phyloP scores from a whole-genome alignment of 2,329 filamentous ascomycete genomes.

The Talaromyces sp. region DNA sequence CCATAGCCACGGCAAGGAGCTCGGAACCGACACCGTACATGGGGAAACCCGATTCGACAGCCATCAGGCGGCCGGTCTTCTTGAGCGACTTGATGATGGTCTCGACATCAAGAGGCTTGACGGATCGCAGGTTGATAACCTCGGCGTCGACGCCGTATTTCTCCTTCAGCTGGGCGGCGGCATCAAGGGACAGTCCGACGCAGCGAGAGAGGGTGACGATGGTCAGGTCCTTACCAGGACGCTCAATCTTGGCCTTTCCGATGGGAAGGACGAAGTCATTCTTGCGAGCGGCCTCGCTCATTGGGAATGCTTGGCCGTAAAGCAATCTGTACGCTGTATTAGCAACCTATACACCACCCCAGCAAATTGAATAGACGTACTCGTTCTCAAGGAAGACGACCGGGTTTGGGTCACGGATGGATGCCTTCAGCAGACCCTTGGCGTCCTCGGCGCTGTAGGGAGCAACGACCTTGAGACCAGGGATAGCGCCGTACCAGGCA shows the following conservation, averaged over 20 bases:
- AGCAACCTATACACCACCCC: slow-evolving; percentile 19
- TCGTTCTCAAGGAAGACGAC: slow-evolving; percentile 88
- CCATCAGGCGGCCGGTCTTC: slow-evolving; percentile 91
- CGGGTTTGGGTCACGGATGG: slow-evolving; percentile 96
- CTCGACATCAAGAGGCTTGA: slow-evolving; percentile 95
- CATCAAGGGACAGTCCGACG: slow-evolving; percentile 83
- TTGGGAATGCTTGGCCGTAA: slow-evolving; percentile 91
- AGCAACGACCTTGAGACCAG: slow-evolving; percentile 91
- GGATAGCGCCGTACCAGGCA: slow-evolving; percentile 97
- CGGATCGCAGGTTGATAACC: slow-evolving; percentile 94
- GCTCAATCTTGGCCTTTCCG: slow-evolving; percentile 99
- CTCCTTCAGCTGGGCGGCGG: slow-evolving; percentile 86
- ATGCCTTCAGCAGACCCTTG: slow-evolving; percentile 95
- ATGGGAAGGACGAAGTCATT: slow-evolving; percentile 96
- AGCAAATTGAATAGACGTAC: slow-evolving; percentile 25
- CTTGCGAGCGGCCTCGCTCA: slow-evolving; percentile 94
- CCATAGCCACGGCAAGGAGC: slow-evolving; percentile 90
- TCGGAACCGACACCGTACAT: slow-evolving; percentile 89
- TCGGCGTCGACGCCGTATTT: slow-evolving; percentile 95
- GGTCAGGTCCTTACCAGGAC: slow-evolving; percentile 89
- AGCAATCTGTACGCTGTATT: slow-evolving; percentile 52
- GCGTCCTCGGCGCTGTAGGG: slow-evolving; percentile 97
- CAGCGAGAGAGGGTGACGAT: slow-evolving; percentile 92
- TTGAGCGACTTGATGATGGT: slow-evolving; percentile 95
- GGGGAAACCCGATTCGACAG: slow-evolving; percentile 93